phyloP scores from a whole-genome alignment of 1,139 yeast species.

The Blastobotrys serpentis region DNA sequence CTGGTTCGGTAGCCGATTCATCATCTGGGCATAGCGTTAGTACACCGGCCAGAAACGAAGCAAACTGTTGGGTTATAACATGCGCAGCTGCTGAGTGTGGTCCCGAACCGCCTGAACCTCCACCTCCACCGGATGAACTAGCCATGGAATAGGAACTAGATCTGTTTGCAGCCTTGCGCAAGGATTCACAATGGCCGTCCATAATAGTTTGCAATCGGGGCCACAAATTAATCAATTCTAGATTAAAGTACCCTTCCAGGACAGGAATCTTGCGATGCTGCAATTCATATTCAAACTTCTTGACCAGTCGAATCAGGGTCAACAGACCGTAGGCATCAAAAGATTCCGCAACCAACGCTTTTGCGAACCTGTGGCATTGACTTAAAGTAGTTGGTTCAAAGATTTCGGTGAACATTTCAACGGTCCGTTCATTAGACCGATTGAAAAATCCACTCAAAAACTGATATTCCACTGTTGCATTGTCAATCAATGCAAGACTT shows the following conservation, averaged over 20 bases:
- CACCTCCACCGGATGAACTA: constrained; percentile 30
- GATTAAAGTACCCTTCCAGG: constrained; percentile 69
- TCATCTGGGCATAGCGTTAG: constrained; percentile 49
- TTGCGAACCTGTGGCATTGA: constrained; percentile 50
- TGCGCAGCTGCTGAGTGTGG: constrained; percentile 50
- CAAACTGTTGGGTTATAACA: constrained; percentile 77
- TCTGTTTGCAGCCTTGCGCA: constrained; percentile 46
- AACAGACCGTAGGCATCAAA: constrained; percentile 78
- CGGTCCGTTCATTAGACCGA: constrained; percentile 44
- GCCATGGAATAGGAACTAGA: constrained; percentile 30
- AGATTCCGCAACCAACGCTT: constrained; percentile 48
- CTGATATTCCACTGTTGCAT: constrained; percentile 72
- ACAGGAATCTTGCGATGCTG: constrained; percentile 69
- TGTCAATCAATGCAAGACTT: constrained; percentile 71
- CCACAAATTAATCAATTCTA: constrained; percentile 69
- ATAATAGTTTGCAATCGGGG: constrained; percentile 77
- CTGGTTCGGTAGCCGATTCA: constrained; percentile 56
- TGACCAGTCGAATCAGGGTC: constrained; percentile 72
- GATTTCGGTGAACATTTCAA: constrained; percentile 47
- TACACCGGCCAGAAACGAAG: constrained; percentile 70
- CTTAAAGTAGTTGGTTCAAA: constrained; percentile 51
- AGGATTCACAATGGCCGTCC: constrained; percentile 72
- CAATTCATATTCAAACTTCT: constrained; percentile 59
- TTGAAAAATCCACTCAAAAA: constrained; percentile 72
- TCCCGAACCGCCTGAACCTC: constrained; percentile 31